These are phyloP conservation scores for Mercurialis annua DNA, from an alignment of 345 rosid genomes.

Conservation along the genomic window DNA sequence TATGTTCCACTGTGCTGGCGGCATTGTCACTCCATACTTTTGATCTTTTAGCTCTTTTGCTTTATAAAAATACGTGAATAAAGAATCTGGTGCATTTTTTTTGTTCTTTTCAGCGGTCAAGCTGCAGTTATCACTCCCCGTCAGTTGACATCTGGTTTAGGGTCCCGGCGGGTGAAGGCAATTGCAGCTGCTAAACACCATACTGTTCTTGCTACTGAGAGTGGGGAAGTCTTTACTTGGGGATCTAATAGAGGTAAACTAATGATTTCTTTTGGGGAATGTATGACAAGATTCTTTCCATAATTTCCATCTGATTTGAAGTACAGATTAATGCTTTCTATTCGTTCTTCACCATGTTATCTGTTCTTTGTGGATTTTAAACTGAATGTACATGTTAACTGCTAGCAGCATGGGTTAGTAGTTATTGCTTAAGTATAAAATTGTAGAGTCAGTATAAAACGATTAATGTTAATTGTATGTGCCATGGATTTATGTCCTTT, in stretches of 20 bases:
- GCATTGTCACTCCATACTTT: not conserved
- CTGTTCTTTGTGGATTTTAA: not conserved
- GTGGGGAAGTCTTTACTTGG: slow-evolving; percentile 93
- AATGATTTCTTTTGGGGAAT: not conserved
- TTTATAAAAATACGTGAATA: slow-evolving; percentile 10
- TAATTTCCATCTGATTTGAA: slow-evolving; percentile 7
- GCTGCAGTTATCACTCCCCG: slow-evolving; percentile 99
- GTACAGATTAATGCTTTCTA: not conserved
- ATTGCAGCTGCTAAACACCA: slow-evolving; percentile 99
- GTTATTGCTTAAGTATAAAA: no score
- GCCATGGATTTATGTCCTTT: slow-evolving; percentile 5
- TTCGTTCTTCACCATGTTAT: not conserved
- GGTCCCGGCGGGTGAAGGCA: slow-evolving; percentile 79
- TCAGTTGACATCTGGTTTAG: slow-evolving; percentile 78
- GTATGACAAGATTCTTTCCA: not conserved
- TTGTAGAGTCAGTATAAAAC: no score
- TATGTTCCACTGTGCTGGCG: not conserved
- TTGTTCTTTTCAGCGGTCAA: slow-evolving; percentile 74
- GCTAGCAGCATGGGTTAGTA: no score
- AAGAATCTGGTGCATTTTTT: slow-evolving; percentile 23
- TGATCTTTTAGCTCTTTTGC: not conserved
- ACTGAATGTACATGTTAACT: not conserved
- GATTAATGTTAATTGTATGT: not conserved
- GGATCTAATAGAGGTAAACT: slow-evolving; percentile 94
- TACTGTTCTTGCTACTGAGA: slow-evolving; percentile 85